Evolutionary conservation across 1,284 basidiomycete species (phyloP).

Genomic region (Xerocomus subilludens): DNA sequence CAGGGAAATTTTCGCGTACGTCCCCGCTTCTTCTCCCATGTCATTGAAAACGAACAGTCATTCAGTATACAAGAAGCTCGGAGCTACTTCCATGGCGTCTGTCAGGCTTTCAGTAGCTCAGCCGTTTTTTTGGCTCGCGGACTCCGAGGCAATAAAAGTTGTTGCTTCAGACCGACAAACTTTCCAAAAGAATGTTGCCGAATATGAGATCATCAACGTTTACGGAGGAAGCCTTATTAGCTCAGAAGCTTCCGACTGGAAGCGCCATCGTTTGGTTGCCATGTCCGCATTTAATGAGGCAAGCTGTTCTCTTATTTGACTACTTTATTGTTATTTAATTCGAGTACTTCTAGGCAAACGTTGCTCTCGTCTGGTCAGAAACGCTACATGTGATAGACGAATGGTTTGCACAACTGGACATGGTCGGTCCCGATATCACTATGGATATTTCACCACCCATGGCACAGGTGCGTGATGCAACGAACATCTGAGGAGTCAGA

Average conservation of each 20-base stretch:
- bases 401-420: slow-evolving; percentile 59
- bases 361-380: slow-evolving; percentile 60
- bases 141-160: slow-evolving; percentile 57
- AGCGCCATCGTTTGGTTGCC: slow-evolving; percentile 43
- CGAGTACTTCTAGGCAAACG: slow-evolving; percentile 53
- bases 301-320: not conserved
- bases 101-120: slow-evolving; percentile 46
- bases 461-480: slow-evolving; percentile 40
- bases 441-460: slow-evolving; percentile 53
- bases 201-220: slow-evolving; percentile 41
- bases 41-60: not conserved
- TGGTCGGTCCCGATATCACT: slow-evolving; percentile 28
- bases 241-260: slow-evolving; percentile 42
- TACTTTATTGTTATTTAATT: not conserved
- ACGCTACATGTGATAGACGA: slow-evolving; percentile 57
- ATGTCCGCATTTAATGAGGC: slow-evolving; percentile 50
- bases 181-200: slow-evolving; percentile 54
- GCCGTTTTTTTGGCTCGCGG: slow-evolving; percentile 57
- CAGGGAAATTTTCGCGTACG: slow-evolving; percentile 54
- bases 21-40: not conserved
- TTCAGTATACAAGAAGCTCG: slow-evolving; percentile 54
- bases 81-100: slow-evolving; percentile 56
- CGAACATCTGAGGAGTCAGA: not conserved
- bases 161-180: slow-evolving; percentile 49
- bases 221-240: slow-evolving; percentile 41